Base-by-base conservation (phyloP, 2,329 filamentous ascomycete genomes). In the Elsinoe fawcettii region DNA sequence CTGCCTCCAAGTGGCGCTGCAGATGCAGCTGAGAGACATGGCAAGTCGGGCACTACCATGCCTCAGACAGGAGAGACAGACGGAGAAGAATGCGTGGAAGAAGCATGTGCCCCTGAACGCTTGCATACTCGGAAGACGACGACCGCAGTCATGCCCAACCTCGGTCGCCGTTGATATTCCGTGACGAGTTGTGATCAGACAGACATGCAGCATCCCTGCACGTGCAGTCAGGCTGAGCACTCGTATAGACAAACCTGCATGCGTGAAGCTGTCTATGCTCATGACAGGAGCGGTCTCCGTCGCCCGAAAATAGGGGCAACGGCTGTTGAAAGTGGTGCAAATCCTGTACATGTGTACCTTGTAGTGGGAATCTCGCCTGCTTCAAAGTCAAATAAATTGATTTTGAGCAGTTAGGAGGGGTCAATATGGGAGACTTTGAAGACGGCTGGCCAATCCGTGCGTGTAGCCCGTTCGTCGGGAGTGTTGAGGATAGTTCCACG, bases 241-340 rank as follows among this genome's bases (percentile, higher is more conserved):
- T 51, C 46, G 46, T 51, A 51, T 51, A 51, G 46, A 32, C 46
- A 51, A 14, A 32, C 46, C 16, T 46, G 41, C 41, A 25, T 46
- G 22, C 18, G 20, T 25, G 41, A 46, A 23, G 41, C 11, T 25
- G 41, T 14, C 23, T 18, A 46, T 46, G 41, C 23, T 25, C 20
- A 46, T 3, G 18, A n/a, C 22, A 32, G 46, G 27, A 51, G 25
- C n/a, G 11, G 46, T 34, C 23, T 32, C 27, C 27, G 27, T 5
- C 12, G 7, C 14, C 46, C 27, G 46, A 51, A 51, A 51, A 51
- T 51, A 51, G 46, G 46, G 46, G 46, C 46, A 34, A 46, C 41
- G 46, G 16, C 3, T 18, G 25, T 32, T 32, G 46, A 16, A 7
- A 32, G 14, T 14, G 12, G 41, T 25, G 18, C 14, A 18, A 51